Evolutionary conservation across 176 grass and related monocot genomes (phyloP), one percentile per base, ranked within the genome.

Genomic region (Eragrostis nindensis): DNA sequence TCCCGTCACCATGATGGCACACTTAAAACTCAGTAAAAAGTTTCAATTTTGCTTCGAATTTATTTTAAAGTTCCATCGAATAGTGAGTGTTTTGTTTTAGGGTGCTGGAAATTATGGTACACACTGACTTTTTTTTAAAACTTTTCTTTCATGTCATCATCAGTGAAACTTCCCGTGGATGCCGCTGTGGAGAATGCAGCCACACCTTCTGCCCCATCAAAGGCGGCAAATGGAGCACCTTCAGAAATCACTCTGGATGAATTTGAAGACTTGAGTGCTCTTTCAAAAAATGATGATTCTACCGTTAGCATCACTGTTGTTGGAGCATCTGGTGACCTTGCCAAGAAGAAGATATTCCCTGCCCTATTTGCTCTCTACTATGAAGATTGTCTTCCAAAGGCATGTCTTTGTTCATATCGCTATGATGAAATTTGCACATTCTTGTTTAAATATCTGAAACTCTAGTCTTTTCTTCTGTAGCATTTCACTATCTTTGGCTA

Each of bases 401-500:
- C 89, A 68, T 63, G 84, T 63, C 1, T 70, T 45, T 45, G 52
- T 47, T 21, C 62, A 30, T 62, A 49, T 67, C 15, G 3, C 62
- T 63, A 38, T 26, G 5, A 66, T 76, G 25, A 24, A 30, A 4
- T 52, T 60, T 50, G 42, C 64, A 62, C 25, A 25, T 66, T 39
- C 11, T 38, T 29, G 45, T 18, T 65, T 61, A 25, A 76, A 62
- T 71, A 62, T 75, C 22, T 48, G 11, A 52, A 80, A 11, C 22
- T 41, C 5, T 1, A 50, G 30, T 76, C 16, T 83, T 70, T 21
- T 56, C 6, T 29, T 56, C 25, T 82, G 44, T 71, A 98, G 95
- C 92, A 98, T 95, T 99, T 99, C 84, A 93, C 96, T n/a, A 91
- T 99, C 71, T 99, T 95, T 65, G 96, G 96, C 17, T 99, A 99